Base-by-base conservation (phyloP, 1,284 basidiomycete species). In the Vanrija pseudolonga region DNA sequence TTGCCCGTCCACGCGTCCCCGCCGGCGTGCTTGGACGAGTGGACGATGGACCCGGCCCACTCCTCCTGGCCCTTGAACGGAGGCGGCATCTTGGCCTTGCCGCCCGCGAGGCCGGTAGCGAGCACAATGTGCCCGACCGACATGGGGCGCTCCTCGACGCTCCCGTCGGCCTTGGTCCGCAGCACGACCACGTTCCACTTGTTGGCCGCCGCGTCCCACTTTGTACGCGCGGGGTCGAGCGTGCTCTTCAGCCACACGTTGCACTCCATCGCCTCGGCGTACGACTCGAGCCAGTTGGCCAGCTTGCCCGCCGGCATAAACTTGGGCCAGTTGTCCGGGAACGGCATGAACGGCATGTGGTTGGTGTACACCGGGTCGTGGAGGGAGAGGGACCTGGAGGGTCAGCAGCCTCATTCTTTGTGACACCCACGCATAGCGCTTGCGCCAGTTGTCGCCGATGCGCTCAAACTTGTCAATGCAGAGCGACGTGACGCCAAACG, bases 231-330 rank as follows among this genome's bases (percentile, higher is more conserved):
- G 3, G 68, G 67, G 38, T 69, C 77, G 9, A 84, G 76, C 3
- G 69, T 79, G 0, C 83, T 78, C 7, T 81, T 81, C 2, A 81
- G 83, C 85, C 86, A 87, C 22, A 84, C 78, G 69, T 85, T 82
- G 40, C 87, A 68, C 61, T 87, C 85, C 63, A 87, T 76, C 1
- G 80, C 70, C 40, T 84, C 79, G 3, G 84, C 85, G 68, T 86
- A 88, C 24, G 74, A 75, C 68, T 87, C 85, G 7, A 87, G 77
- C 83, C 85, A 88, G 63, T 84, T 82, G 0, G 83, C 85, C 14
- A 88, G 78, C 81, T 85, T 75, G 43, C 70, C 71, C 15, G 65
- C 69, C 17, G 65, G 66, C 19, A 62, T 70, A 59, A 56, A 71
- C 44, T 55, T 57, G 12, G 69, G 72, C 71, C 67, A 63, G 51